Percentiles rank a stretch among this genome's conserved stretches.
phyloP scores from a whole-genome alignment of 2,329 filamentous ascomycete species.

The Iodosphaeria phyllophila region DNA sequence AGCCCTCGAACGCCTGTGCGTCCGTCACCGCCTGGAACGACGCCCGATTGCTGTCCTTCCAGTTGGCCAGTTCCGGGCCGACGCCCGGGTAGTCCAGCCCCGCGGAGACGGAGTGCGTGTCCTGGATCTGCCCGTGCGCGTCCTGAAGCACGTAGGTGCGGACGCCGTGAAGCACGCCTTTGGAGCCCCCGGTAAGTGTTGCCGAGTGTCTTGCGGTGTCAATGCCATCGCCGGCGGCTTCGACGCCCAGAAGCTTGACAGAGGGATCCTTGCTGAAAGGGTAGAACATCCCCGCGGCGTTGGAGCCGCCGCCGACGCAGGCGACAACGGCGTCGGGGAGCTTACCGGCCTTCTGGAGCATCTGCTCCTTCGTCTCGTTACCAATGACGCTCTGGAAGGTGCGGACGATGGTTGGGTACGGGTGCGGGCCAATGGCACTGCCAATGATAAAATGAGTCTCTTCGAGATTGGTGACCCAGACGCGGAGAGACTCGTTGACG shows the following conservation, averaged over 20 bases:
- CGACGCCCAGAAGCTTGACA: slow-evolving; percentile 82
- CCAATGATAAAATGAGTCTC: slow-evolving; percentile 98
- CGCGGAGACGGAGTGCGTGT: slow-evolving; percentile 92
- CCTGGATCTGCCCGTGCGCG: slow-evolving; percentile 76
- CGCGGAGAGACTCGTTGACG: slow-evolving; percentile 86
- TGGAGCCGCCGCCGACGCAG: slow-evolving; percentile 88
- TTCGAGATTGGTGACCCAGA: slow-evolving; percentile 83
- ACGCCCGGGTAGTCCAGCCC: slow-evolving; percentile 96
- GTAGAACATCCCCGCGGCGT: slow-evolving; percentile 96
- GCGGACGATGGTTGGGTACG: slow-evolving; percentile 92
- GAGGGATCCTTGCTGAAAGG: slow-evolving; percentile 73
- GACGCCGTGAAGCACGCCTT: slow-evolving; percentile 90
- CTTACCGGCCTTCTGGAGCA: slow-evolving; percentile 67
- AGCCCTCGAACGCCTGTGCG: slow-evolving; percentile 72
- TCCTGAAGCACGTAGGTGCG: slow-evolving; percentile 92
- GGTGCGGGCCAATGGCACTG: slow-evolving; percentile 91
- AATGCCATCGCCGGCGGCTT: slow-evolving; percentile 84
- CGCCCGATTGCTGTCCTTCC: slow-evolving; percentile 81
- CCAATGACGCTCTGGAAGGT: slow-evolving; percentile 97
- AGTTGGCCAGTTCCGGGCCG: slow-evolving; percentile 74
- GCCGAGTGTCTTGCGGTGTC: slow-evolving; percentile 75
- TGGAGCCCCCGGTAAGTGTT: slow-evolving; percentile 68
- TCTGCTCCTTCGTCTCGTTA: slow-evolving; percentile 82
- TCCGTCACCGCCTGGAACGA: slow-evolving; percentile 86
- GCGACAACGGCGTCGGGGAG: slow-evolving; percentile 92